Base-by-base conservation (phyloP, 2,329 filamentous ascomycete genomes). In the Bipolaris bicolor region DNA sequence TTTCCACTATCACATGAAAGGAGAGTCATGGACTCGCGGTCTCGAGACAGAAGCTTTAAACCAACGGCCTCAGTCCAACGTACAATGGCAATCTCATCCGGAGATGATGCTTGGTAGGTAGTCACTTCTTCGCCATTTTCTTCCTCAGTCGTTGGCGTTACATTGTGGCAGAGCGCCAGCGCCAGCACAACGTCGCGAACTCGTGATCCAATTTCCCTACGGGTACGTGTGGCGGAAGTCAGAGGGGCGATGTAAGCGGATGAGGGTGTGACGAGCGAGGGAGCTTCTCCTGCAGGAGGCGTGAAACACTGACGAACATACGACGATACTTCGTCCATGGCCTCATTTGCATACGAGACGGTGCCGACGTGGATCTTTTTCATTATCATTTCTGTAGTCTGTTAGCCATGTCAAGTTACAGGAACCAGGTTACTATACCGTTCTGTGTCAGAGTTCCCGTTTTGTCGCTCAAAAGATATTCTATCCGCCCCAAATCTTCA, bases 331-430 rank as follows among this genome's bases (percentile, higher is more conserved):
- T 99, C 96, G 66, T 98, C 95, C 95, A 99, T 99, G 9, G 95
- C 94, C 73, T 99, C 95, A 67, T 97, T 97, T 33, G 94, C 95
- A 71, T 99, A 99, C 1, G 94, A 98, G 1, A 98, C 95, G 9
- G 95, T 99, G 9, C 96, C 95, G 51, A 99, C 91, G 70, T 99
- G 96, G 5, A 99, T 94, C 78, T 99, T 99, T 74, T 96, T 97
- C 84, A 99, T 89, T 72, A 97, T 94, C 93, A 97, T 97, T 71
- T 97, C 92, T 84, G 47, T 26, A 15, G 3, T 45, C 66, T 62
- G 57, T 73, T 52, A 72, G 64, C 16, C n/a, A 13, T 22, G 66
- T 51, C 64, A 10, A 33, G 9, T 13, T 24, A 5, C 15, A 29
- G n/a, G 29, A 9, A 7, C 33, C 7, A 20, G 22, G n/a, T 29